These are phyloP conservation scores for Penicillium turbatum DNA, from an alignment of 495 filamentous ascomycete species.

Conservation along the genomic window DNA sequence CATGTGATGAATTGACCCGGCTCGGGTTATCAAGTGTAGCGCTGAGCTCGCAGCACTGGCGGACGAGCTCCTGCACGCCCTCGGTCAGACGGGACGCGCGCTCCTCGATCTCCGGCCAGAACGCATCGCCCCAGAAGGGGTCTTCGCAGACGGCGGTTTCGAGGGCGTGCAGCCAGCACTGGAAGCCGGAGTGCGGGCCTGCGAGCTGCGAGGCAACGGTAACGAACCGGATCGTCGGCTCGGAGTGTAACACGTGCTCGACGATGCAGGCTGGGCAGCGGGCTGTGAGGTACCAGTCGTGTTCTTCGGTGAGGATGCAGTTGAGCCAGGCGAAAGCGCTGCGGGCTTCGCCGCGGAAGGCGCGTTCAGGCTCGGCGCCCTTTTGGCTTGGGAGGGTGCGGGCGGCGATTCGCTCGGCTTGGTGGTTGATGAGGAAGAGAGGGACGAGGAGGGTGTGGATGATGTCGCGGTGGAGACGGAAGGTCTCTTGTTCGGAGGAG, in stretches of 20 bases:
- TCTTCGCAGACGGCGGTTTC: constrained; percentile 51
- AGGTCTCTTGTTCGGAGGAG: constrained; percentile 40
- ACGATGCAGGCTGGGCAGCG: constrained; percentile 58
- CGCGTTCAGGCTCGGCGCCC: constrained; percentile 53
- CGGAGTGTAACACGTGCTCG: constrained; percentile 50
- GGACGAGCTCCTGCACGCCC: constrained; percentile 51
- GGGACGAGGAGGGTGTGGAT: constrained; percentile 57
- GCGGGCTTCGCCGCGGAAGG: constrained; percentile 54
- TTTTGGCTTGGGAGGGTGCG: constrained; percentile 42
- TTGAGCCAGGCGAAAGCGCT: constrained; percentile 59
- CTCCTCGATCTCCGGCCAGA: constrained; percentile 52
- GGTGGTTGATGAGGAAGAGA: constrained; percentile 52
- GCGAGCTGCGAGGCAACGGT: constrained; percentile 52
- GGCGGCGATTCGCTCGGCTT: constrained; percentile 48
- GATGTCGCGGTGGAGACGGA: constrained; percentile 57
- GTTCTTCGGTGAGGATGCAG: constrained; percentile 54
- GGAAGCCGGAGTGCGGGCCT: constrained; percentile 45
- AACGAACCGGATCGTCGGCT: constrained; percentile 56
- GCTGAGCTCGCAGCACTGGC: constrained; percentile 49
- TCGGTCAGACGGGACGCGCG: constrained; percentile 48
- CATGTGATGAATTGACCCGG: constrained; percentile 21
- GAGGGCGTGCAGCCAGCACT: constrained; percentile 53
- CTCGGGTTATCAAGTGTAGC: constrained; percentile 25
- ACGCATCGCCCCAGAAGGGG: constrained; percentile 52
- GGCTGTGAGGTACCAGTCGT: constrained; percentile 54